Conservation (phyloP, 1,139 yeast species). For the Diutina rugosa region DNA sequence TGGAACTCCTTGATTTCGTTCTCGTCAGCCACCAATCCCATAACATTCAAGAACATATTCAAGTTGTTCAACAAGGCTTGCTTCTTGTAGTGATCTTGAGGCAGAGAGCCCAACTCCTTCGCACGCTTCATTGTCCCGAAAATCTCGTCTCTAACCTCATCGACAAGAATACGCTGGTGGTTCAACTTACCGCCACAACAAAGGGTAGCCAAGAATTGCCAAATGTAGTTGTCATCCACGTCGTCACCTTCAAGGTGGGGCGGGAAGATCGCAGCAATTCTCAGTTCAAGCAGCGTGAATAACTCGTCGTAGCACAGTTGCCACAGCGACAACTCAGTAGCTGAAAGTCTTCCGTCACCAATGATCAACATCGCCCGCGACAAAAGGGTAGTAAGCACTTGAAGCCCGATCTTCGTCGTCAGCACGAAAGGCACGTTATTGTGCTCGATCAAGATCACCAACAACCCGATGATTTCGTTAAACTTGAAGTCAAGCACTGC, state of each 20-base stretch:
- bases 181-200: conserved; percentile 87
- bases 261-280: conserved; percentile 74
- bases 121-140: conserved; percentile 83
- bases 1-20: conserved; percentile 41
- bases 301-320: conserved; percentile 69
- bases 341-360: conserved; percentile 60
- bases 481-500: conserved; percentile 76
- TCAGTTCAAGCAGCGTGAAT: conserved; percentile 69
- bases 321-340: conserved; percentile 61
- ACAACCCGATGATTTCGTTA: conserved; percentile 70
- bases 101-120: conserved; percentile 43
- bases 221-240: conserved; percentile 63
- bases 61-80: conserved; percentile 65
- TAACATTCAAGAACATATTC: conserved; percentile 87
- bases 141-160: conserved; percentile 87
- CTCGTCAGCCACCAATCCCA: conserved; percentile 88
- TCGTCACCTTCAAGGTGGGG: conserved; percentile 32
- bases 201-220: conserved; percentile 95
- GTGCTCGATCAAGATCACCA: conserved; percentile 61
- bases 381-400: conserved; percentile 74
- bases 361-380: conserved; percentile 88
- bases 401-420: conserved; percentile 78
- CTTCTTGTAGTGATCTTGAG: conserved; percentile 43
- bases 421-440: conserved; percentile 62
- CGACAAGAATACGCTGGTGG: conserved; percentile 90